Percentiles rank a stretch among this genome's conserved stretches.
Conservation (phyloP, 192 early-diverging fungal genomes). For the Coemansia guatemalensis region DNA sequence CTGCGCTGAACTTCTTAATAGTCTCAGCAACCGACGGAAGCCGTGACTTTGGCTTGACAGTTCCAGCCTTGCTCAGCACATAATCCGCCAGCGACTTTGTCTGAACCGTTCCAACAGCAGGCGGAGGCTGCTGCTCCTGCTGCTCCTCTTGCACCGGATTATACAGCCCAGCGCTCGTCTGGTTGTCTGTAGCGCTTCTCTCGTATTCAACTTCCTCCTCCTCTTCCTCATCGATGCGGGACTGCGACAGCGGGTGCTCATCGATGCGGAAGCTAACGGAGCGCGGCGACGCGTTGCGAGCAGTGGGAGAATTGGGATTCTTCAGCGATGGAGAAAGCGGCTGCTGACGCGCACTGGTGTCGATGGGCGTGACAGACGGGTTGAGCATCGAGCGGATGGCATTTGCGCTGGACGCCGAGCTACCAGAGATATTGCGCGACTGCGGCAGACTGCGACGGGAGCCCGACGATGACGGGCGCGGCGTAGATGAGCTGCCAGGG, state of each 20-base stretch:
- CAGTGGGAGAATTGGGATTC: conserved; percentile 26
- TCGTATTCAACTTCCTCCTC: background rate
- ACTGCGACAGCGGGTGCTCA: conserved; percentile 12
- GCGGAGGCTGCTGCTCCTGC: too few relatives aligned
- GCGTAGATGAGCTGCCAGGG: conserved; percentile 1
- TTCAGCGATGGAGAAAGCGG: conserved; percentile 45
- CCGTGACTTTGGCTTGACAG: conserved; percentile 7
- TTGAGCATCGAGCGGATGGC: conserved; percentile 23
- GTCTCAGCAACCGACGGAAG: conserved; percentile 48
- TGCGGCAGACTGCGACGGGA: conserved; percentile 2
- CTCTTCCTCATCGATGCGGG: conserved; percentile 11
- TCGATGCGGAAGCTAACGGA: conserved; percentile 52
- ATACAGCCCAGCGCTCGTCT: too few relatives aligned
- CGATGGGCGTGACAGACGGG: conserved; percentile 14
- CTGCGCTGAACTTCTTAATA: conserved; percentile 45
- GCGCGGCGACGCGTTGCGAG: conserved; percentile 35
- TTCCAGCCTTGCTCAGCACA: conserved; percentile 40
- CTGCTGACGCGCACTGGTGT: conserved; percentile 2
- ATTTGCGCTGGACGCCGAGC: conserved; percentile 2
- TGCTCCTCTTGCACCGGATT: too few relatives aligned
- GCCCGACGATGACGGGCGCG: conserved; percentile 1
- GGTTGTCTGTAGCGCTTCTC: too few relatives aligned
- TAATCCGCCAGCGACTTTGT: conserved; percentile 46
- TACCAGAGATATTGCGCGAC: conserved; percentile 8
- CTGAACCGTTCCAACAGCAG: conserved; percentile 1